Percentiles rank a stretch among this genome's conserved stretches.
Evolutionary conservation across 441 rosid genomes (phyloP).

Genomic region (Jatropha podagrica): DNA sequence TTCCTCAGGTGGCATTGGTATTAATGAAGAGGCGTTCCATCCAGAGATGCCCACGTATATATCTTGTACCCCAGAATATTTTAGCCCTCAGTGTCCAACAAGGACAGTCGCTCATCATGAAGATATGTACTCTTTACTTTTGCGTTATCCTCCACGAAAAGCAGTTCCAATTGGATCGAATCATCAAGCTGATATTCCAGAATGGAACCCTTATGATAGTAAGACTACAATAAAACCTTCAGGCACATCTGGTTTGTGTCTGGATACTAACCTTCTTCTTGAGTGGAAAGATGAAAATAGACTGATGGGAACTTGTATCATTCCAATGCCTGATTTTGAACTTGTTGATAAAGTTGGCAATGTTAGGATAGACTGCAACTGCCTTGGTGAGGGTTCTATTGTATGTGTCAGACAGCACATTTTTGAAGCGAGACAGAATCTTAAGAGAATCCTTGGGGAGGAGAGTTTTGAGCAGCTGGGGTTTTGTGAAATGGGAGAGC

Average conservation of each 20-base stretch:
- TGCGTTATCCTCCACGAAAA: slow-evolving; percentile 47
- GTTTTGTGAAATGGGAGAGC: slow-evolving; percentile 50
- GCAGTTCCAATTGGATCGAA: slow-evolving; percentile 57
- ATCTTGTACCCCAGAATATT: slow-evolving; percentile 10
- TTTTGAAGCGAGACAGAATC: slow-evolving; percentile 36
- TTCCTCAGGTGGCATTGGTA: slow-evolving; percentile 30
- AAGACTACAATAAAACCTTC: slow-evolving; percentile 12
- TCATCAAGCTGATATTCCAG: slow-evolving; percentile 64
- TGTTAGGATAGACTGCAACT: slow-evolving; percentile 32
- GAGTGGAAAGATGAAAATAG: slow-evolving; percentile 24
- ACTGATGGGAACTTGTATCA: slow-evolving; percentile 37
- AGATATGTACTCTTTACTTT: slow-evolving; percentile 35
- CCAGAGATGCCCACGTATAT: slow-evolving; percentile 24
- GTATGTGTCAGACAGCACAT: slow-evolving; percentile 50
- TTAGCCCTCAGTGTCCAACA: slow-evolving; percentile 2
- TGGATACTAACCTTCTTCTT: not conserved
- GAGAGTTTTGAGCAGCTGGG: slow-evolving; percentile 43
- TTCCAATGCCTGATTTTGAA: slow-evolving; percentile 39
- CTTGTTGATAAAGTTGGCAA: slow-evolving; percentile 17
- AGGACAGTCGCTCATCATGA: slow-evolving; percentile 8
- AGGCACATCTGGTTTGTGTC: not conserved
- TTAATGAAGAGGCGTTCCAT: slow-evolving; percentile 33
- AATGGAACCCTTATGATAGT: slow-evolving; percentile 34
- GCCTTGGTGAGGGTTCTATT: slow-evolving; percentile 42
- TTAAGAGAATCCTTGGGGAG: slow-evolving; percentile 34